These are phyloP conservation scores for Neovahlkampfia damariscottae DNA, from an alignment of 78 protist genomes.

Conservation along the genomic window DNA sequence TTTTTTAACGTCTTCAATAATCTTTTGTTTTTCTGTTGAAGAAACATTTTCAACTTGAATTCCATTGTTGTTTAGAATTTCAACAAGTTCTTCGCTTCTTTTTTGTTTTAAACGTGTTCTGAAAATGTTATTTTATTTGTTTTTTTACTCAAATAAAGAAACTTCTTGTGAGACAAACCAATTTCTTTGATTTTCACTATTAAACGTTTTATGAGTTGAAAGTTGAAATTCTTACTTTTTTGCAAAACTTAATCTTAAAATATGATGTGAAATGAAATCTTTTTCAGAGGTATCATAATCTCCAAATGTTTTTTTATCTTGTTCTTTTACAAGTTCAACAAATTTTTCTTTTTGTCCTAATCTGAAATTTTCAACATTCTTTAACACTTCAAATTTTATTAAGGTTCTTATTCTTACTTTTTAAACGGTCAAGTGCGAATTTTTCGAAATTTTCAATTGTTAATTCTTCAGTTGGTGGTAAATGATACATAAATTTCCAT, in stretches of 20 bases:
- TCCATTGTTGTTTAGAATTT: not conserved
- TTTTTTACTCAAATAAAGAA: not conserved
- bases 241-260: not conserved
- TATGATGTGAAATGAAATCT: not conserved
- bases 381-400: not conserved
- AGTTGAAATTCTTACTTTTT: not conserved
- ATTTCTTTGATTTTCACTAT: constrained; percentile 14
- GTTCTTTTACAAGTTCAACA: not conserved
- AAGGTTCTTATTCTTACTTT: not conserved
- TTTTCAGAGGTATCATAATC: not conserved
- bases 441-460: constrained; percentile 13
- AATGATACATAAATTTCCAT: not conserved
- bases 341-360: not conserved
- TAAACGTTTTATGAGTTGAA: not conserved
- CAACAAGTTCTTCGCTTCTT: not conserved
- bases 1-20: not conserved
- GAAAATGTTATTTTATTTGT: not conserved
- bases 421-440: not conserved
- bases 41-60: not conserved
- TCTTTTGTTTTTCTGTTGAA: not conserved
- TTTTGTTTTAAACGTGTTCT: no score
- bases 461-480: constrained; percentile 4
- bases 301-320: not conserved
- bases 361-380: not conserved
- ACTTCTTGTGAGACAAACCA: constrained; percentile 20